Evolutionary conservation across 768 basidiomycete genomes (phyloP).

Genomic region (Tulasnella sp.): DNA sequence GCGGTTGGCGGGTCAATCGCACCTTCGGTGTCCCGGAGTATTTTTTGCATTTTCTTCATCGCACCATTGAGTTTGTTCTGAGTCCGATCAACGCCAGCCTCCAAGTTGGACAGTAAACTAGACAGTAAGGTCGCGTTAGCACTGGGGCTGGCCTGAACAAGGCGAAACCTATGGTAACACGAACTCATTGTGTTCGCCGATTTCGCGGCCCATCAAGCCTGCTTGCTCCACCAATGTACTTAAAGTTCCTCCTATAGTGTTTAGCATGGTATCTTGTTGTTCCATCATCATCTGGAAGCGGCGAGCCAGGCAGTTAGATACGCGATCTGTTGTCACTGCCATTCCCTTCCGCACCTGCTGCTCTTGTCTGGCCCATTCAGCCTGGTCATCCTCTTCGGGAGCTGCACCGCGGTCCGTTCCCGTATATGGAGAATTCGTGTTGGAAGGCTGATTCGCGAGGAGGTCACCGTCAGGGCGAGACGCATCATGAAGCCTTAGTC

Average conservation of each 20-base stretch:
- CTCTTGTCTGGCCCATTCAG: conserved; percentile 79
- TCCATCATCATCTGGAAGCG: conserved; percentile 69
- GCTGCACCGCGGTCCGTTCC: neutral
- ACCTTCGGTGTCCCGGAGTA: conserved; percentile 83
- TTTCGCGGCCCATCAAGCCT: conserved; percentile 89
- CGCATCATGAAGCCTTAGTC: neutral
- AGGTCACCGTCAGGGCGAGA: neutral
- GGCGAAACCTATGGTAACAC: conserved; percentile 29
- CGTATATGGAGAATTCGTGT: neutral
- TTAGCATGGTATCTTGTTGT: conserved; percentile 86
- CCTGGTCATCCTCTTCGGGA: conserved; percentile 57
- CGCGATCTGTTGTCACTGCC: neutral
- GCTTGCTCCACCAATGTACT: conserved; percentile 85
- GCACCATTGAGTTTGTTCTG: conserved; percentile 62
- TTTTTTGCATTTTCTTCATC: conserved; percentile 66
- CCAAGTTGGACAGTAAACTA: conserved; percentile 79
- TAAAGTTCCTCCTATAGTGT: conserved; percentile 81
- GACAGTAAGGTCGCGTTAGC: neutral
- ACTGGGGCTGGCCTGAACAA: neutral
- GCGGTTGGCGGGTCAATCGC: too few species aligned
- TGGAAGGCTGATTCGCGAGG: neutral
- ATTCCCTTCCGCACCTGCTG: conserved; percentile 55
- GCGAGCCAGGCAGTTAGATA: neutral
- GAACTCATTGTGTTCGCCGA: conserved; percentile 86
- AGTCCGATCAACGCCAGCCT: conserved; percentile 64